Evolutionary conservation across 2,329 filamentous ascomycete species (phyloP).

Genomic region (Plenodomus tracheiphilus): DNA sequence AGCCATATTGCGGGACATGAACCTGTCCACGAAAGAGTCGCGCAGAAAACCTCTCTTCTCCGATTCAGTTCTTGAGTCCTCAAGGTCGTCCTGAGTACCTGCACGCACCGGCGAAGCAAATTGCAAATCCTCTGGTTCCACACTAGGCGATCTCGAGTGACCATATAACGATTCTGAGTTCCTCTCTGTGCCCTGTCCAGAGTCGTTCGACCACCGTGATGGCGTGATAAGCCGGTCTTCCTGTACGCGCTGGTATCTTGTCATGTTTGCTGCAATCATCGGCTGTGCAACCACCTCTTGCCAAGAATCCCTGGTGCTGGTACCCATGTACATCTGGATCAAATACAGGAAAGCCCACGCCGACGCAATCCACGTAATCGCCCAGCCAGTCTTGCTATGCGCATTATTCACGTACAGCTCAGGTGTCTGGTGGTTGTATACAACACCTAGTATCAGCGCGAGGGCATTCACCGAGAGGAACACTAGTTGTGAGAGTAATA

Average conservation of each 20-base stretch:
- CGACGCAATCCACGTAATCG: slow-evolving; percentile 71
- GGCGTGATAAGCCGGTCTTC: slow-evolving; percentile 26
- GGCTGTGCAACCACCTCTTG: slow-evolving; percentile 26
- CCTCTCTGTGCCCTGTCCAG: slow-evolving; percentile 69
- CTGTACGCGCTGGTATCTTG: slow-evolving; percentile 45
- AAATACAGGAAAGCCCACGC: slow-evolving; percentile 72
- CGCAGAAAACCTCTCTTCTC: slow-evolving; percentile 53
- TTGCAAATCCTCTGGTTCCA: slow-evolving; percentile 49
- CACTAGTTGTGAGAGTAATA: slow-evolving; percentile 67
- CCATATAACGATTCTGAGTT: slow-evolving; percentile 69
- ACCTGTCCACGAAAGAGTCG: slow-evolving; percentile 52
- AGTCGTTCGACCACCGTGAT: slow-evolving; percentile 49
- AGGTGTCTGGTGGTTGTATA: slow-evolving; percentile 78
- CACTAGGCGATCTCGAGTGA: slow-evolving; percentile 64
- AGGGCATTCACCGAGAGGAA: slow-evolving; percentile 50
- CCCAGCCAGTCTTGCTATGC: slow-evolving; percentile 89
- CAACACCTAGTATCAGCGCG: slow-evolving; percentile 44
- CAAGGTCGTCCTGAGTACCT: slow-evolving; percentile 43
- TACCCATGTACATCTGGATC: slow-evolving; percentile 62
- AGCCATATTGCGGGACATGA: slow-evolving; percentile 59
- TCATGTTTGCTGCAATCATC: slow-evolving; percentile 43
- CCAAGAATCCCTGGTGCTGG: slow-evolving; percentile 38
- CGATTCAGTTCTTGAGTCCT: slow-evolving; percentile 52
- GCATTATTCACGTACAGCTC: slow-evolving; percentile 85
- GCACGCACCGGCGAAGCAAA: slow-evolving; percentile 43